These are phyloP conservation scores for Trametes cubensis DNA, from an alignment of 768 basidiomycete genomes.

Conservation along the genomic window DNA sequence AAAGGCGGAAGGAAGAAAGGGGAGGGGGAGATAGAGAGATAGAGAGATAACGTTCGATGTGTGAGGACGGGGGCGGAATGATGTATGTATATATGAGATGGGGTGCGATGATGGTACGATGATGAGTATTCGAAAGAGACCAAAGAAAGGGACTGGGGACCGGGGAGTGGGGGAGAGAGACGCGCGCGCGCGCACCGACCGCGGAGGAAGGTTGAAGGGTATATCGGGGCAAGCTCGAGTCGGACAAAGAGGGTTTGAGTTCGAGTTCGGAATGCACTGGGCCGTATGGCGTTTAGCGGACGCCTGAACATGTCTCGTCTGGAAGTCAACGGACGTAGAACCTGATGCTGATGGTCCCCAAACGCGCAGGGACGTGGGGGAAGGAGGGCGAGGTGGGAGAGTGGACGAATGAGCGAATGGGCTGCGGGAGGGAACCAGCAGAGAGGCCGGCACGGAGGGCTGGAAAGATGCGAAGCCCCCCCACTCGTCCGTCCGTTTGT, in stretches of 20 bases:
- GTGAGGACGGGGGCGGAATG: neutral
- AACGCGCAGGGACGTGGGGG: neutral
- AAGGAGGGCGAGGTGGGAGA: neutral
- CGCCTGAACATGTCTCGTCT: neutral
- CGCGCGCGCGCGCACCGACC: neutral
- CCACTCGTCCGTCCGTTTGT: no score
- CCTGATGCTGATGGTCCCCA: neutral
- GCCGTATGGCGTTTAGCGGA: neutral
- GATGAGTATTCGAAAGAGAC: no score
- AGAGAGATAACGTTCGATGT: neutral
- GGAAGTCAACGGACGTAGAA: neutral
- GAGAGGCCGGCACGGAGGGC: neutral
- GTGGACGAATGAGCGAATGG: no score
- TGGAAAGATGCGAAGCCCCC: constrained; percentile 10
- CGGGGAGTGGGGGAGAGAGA: no score
- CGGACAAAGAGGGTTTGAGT: neutral
- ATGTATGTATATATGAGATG: neutral
- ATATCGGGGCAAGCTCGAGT: neutral
- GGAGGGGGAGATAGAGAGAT: neutral
- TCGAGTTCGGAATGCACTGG: neutral
- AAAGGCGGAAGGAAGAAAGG: neutral
- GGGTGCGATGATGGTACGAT: neutral
- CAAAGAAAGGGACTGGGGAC: no score
- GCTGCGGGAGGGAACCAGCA: neutral
- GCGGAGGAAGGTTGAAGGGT: neutral